These are phyloP conservation scores for Penicillium oxalicum DNA, from an alignment of 2,329 filamentous ascomycete genomes.

Conservation along the genomic window DNA sequence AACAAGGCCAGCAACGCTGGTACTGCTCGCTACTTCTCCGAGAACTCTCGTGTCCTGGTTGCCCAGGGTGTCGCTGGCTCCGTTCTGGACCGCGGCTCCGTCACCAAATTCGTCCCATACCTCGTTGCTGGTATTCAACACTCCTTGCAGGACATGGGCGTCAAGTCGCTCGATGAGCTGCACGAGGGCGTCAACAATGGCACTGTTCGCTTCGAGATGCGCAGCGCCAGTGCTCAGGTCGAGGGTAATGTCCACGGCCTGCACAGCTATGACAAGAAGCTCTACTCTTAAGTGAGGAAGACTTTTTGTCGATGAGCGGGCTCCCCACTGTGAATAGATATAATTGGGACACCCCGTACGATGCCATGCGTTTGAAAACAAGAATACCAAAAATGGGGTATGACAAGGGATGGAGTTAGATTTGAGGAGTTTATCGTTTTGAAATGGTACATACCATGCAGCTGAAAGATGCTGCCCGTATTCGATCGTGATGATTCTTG, in stretches of 20 bases:
- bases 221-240: conserved; percentile 88
- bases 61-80: conserved; percentile 90
- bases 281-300: conserved; percentile 65
- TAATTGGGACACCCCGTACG: conserved; percentile 15
- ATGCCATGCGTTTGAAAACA: conserved; percentile 27
- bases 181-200: conserved; percentile 69
- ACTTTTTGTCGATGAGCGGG: conserved; percentile 14
- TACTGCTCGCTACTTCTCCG: conserved; percentile 96
- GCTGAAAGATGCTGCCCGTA: too few species aligned
- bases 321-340: conserved; percentile 20
- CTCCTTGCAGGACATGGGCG: conserved; percentile 91
- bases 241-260: conserved; percentile 95
- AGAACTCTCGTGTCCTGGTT: conserved; percentile 89
- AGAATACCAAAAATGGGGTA: conserved; percentile 20
- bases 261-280: conserved; percentile 99
- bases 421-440: conserved; percentile 23
- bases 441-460: conserved; percentile 14
- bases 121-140: conserved; percentile 93
- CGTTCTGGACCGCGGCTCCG: conserved; percentile 56
- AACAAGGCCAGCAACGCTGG: conserved; percentile 80
- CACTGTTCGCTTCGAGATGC: conserved; percentile 82
- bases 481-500: too few species aligned
- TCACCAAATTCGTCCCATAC: conserved; percentile 95
- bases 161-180: conserved; percentile 70
- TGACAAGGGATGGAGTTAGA: conserved; percentile 28